Conservation (phyloP, 257 asterid species). For the Nicotiana tomentosiformis region DNA sequence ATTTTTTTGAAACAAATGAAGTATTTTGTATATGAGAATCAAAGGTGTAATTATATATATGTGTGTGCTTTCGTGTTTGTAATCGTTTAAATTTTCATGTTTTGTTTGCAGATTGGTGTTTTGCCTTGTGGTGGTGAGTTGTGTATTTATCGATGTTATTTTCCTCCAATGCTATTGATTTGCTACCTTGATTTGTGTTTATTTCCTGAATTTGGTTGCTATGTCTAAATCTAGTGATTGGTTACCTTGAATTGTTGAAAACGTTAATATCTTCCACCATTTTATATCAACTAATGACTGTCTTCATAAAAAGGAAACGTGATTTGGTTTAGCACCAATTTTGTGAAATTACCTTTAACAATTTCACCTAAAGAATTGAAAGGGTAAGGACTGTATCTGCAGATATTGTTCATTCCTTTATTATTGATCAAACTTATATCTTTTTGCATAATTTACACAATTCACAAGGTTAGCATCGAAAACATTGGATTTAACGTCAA, state of each 20-base stretch:
- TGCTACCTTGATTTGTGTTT: neutral
- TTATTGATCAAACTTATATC: too few relatives aligned
- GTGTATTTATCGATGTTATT: neutral
- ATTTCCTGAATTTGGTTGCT: neutral
- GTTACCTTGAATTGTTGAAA: neutral
- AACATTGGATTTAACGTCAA: too few relatives aligned
- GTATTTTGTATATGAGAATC: neutral
- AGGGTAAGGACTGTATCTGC: too few relatives aligned
- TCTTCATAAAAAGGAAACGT: neutral
- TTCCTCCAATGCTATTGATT: neutral
- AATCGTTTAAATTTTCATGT: neutral
- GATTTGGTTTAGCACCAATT: neutral
- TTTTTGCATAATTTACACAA: too few relatives aligned
- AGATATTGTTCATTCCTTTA: too few relatives aligned
- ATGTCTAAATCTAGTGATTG: neutral
- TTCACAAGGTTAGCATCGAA: too few relatives aligned
- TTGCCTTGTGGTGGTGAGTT: slow-evolving; percentile 31
- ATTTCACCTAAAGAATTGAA: too few relatives aligned
- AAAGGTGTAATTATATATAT: neutral
- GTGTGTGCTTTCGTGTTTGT: neutral
- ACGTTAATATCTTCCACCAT: neutral
- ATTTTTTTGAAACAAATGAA: neutral
- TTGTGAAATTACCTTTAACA: neutral
- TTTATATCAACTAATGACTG: neutral
- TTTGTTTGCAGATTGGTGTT: slow-evolving; percentile 34